Evolutionary conservation across 176 grass and related monocot species (phyloP).

Genomic region (Ensete glaucum): DNA sequence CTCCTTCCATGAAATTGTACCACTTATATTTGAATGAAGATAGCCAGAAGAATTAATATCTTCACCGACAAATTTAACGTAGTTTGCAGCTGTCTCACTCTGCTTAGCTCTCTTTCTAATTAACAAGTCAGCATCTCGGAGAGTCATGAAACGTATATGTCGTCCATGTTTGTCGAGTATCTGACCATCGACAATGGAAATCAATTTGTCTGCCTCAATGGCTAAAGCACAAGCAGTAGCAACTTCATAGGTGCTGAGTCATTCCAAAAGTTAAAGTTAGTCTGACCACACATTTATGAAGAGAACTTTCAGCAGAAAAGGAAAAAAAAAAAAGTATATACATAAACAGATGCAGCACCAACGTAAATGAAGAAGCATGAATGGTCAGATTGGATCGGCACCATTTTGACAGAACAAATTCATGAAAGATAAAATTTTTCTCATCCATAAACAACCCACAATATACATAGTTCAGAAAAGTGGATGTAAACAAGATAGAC

Average conservation of each 20-base stretch:
- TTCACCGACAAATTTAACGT: slow-evolving; percentile 28
- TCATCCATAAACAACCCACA: background rate
- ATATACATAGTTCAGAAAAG: background rate
- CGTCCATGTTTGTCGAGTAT: slow-evolving; percentile 32
- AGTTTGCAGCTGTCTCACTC: slow-evolving; percentile 40
- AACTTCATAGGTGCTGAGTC: slow-evolving; percentile 41
- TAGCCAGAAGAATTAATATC: slow-evolving; percentile 4
- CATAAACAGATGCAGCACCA: background rate
- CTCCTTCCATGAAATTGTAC: background rate
- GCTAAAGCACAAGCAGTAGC: slow-evolving; percentile 47
- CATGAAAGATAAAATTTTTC: no score
- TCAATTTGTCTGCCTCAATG: slow-evolving; percentile 41
- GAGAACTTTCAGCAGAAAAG: background rate
- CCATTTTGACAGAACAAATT: no score
- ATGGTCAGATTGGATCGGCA: background rate
- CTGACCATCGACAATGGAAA: slow-evolving; percentile 41
- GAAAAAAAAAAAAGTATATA: background rate
- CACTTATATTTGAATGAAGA: slow-evolving; percentile 4
- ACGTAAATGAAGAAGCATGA: background rate
- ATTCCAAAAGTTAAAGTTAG: background rate
- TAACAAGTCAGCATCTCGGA: slow-evolving; percentile 38
- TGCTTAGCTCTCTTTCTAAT: slow-evolving; percentile 43
- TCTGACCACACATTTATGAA: background rate
- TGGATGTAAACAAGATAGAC: background rate
- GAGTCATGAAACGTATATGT: slow-evolving; percentile 37